Evolutionary conservation across 2,329 filamentous ascomycete species (phyloP).

Genomic region (Fusarium goolgardi): DNA sequence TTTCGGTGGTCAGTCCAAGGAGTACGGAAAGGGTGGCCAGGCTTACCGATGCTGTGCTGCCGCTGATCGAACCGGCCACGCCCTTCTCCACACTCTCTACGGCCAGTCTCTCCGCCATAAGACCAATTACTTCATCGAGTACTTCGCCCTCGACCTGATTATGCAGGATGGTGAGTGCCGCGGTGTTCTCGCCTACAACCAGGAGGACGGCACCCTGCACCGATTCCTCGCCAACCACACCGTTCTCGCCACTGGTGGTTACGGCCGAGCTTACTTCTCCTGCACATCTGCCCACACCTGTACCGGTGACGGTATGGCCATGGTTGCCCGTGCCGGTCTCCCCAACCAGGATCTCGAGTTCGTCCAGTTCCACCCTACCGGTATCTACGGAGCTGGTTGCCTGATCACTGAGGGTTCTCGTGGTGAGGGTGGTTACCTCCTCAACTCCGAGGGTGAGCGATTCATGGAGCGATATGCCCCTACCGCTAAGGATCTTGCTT

Average conservation of each 20-base stretch:
- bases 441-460: constrained; percentile 97
- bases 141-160: constrained; percentile 95
- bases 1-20: constrained; percentile 96
- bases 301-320: constrained; percentile 99
- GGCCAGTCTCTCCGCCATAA: constrained; percentile 97
- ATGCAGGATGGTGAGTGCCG: constrained; percentile 98
- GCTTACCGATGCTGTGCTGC: constrained; percentile 97
- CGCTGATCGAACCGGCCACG: constrained; percentile 96
- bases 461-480: constrained; percentile 99
- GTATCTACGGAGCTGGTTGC: constrained; percentile 98
- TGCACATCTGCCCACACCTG: constrained; percentile 98
- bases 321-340: constrained; percentile 97
- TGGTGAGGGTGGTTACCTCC: constrained; percentile 96
- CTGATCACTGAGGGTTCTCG: constrained; percentile 98
- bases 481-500: constrained; percentile 97
- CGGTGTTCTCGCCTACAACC: constrained; percentile 97
- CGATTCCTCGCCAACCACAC: constrained; percentile 97
- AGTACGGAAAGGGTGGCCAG: constrained; percentile 96
- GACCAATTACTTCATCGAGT: constrained; percentile 99
- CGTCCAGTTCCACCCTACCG: constrained; percentile 98
- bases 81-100: constrained; percentile 97
- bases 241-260: constrained; percentile 95
- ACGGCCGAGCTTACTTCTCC: constrained; percentile 97
- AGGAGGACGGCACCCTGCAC: constrained; percentile 97
- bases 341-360: constrained; percentile 99